phyloP scores from a whole-genome alignment of 805 yeast genomes.

The Wickerhamomyces subpelliculosus region DNA sequence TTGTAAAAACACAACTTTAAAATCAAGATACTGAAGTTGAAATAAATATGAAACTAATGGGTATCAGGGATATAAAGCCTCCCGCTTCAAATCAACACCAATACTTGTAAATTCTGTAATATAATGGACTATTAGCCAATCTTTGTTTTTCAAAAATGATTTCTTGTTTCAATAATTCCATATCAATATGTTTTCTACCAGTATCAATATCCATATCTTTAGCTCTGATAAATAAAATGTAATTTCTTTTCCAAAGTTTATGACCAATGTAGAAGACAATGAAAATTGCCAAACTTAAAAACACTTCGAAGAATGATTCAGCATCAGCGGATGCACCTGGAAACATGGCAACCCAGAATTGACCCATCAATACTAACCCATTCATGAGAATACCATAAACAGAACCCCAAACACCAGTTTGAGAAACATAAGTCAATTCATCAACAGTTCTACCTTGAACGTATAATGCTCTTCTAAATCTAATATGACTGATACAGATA shows the following conservation, averaged over 20 bases:
- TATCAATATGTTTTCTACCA: slow-evolving; percentile 52
- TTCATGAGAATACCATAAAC: slow-evolving; percentile 48
- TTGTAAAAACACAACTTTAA: no score
- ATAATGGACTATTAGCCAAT: slow-evolving; percentile 36
- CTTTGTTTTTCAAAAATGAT: slow-evolving; percentile 43
- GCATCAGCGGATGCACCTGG: slow-evolving; percentile 42
- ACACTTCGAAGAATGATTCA: slow-evolving; percentile 50
- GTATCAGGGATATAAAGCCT: no score
- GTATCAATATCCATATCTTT: slow-evolving; percentile 52
- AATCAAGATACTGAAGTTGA: no score
- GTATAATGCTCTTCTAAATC: slow-evolving; percentile 50
- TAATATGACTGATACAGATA: slow-evolving; percentile 41
- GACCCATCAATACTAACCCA: slow-evolving; percentile 53
- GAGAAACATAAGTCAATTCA: slow-evolving; percentile 58
- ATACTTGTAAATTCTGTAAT: slow-evolving; percentile 32
- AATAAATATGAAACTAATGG: no score
- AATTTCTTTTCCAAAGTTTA: slow-evolving; percentile 42
- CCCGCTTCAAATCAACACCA: slow-evolving; percentile 35
- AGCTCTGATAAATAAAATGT: slow-evolving; percentile 33
- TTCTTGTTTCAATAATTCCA: slow-evolving; percentile 43
- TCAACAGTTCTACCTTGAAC: slow-evolving; percentile 49
- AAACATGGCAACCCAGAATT: slow-evolving; percentile 70
- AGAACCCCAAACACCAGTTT: slow-evolving; percentile 59
- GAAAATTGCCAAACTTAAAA: slow-evolving; percentile 55
- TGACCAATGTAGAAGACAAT: slow-evolving; percentile 47